Conservation (phyloP, 2,329 filamentous ascomycete species). For the Juglanconis juglandina region DNA sequence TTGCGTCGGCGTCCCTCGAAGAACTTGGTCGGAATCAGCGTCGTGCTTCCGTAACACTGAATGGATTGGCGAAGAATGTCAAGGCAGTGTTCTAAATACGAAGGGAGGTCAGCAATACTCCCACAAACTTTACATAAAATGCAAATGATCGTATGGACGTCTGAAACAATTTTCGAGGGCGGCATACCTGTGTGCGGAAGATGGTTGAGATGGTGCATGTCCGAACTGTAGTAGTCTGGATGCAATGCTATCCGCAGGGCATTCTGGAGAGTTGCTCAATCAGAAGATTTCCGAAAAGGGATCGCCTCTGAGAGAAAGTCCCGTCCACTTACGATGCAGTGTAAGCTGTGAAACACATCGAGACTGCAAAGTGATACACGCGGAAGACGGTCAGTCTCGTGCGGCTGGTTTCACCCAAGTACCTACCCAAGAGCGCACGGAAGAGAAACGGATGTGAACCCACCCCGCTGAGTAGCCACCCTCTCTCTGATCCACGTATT, state of each 20-base stretch:
- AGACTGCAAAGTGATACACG: background rate
- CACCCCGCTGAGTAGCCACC: constrained; percentile 8
- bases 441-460: too few relatives aligned
- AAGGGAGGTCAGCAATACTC: too few relatives aligned
- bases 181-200: background rate
- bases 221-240: background rate
- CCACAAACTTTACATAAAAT: too few relatives aligned
- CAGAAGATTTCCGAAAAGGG: background rate
- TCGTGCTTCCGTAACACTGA: constrained; percentile 17
- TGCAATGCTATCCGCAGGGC: constrained; percentile 1
- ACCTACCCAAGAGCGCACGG: too few relatives aligned
- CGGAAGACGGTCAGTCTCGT: background rate
- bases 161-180: too few relatives aligned
- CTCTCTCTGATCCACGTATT: constrained; percentile 4
- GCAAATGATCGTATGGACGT: too few relatives aligned
- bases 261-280: background rate
- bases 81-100: constrained; percentile 11
- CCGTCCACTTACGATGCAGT: constrained; percentile 1
- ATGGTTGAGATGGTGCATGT: background rate
- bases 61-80: constrained; percentile 14
- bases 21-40: constrained; percentile 15
- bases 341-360: constrained; percentile 7
- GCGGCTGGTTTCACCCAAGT: background rate
- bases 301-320: background rate
- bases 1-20: constrained; percentile 5